Percentiles rank a stretch among this genome's conserved stretches.
Evolutionary conservation across 805 yeast species (phyloP).

Genomic region (Starmerella davenportii): DNA sequence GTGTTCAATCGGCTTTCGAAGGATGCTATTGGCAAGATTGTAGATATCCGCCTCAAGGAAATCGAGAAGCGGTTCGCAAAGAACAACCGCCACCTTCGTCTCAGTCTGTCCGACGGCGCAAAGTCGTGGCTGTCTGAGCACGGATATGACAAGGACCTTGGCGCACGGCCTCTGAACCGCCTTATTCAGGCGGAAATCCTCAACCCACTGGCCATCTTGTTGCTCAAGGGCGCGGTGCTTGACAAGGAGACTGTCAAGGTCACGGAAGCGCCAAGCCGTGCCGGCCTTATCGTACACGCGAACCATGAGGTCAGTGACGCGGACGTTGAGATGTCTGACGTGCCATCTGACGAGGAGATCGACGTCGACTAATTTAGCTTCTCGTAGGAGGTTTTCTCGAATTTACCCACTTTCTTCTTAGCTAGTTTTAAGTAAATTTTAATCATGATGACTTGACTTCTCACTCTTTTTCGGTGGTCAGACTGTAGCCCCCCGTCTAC

Average conservation of each 20-base stretch:
- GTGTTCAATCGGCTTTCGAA: slow-evolving; percentile 83
- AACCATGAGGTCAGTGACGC: slow-evolving; percentile 66
- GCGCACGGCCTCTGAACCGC: slow-evolving; percentile 86
- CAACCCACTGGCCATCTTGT: slow-evolving; percentile 74
- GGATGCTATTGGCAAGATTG: slow-evolving; percentile 84
- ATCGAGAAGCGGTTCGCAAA: slow-evolving; percentile 69
- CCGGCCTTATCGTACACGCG: slow-evolving; percentile 64
- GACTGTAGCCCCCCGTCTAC: too few species aligned
- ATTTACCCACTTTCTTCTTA: too few species aligned
- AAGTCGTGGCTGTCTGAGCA: slow-evolving; percentile 62
- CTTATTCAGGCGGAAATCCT: slow-evolving; percentile 76
- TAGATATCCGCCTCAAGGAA: slow-evolving; percentile 65
- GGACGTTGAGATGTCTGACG: slow-evolving; percentile 24
- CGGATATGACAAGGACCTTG: slow-evolving; percentile 85
- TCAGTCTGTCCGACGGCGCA: slow-evolving; percentile 60
- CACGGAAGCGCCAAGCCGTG: slow-evolving; percentile 27
- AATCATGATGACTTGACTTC: too few species aligned
- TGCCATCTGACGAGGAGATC: slow-evolving; percentile 19
- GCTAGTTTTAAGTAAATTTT: too few species aligned
- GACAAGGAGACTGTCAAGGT: slow-evolving; percentile 79
- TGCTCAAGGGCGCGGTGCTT: slow-evolving; percentile 66
- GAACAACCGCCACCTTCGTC: slow-evolving; percentile 59
- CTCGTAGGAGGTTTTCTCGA: too few species aligned
- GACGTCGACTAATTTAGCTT: slow-evolving; percentile 19
- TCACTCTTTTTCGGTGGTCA: too few species aligned